Base-by-base conservation (phyloP, 2,329 filamentous ascomycete genomes). In the Clonostachys rosea region DNA sequence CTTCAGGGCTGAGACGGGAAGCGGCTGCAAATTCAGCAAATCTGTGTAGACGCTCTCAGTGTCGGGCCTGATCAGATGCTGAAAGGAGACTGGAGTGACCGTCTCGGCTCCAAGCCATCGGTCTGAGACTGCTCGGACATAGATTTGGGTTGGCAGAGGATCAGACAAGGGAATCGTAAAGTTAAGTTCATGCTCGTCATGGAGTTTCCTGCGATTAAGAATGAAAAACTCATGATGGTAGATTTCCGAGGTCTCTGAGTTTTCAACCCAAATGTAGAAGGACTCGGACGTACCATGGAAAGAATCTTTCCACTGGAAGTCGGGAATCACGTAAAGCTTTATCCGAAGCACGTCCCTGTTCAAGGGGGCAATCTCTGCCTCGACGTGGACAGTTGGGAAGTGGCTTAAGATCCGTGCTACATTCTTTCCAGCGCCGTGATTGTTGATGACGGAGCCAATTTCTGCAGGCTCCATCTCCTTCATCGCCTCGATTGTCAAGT, bases 221-320 rank as follows among this genome's bases (percentile, higher is more conserved):
- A 99, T 94, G 68, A 99, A 97, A 67, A 87, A 96, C 63, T 99
- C 94, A 54, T 97, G 89, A 58, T 99, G 94, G 59, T 96, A 97
- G 39, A 99, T 97, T 65, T 97, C 91, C 0, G 90, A 91, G 0
- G 91, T 96, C 58, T 97, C 94, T 0, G 92, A 96, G 62, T 97
- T 96, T 65, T 99, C 94, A 4, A 99, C 92, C 95, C 94, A 99
- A 49, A 99, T 87, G 80, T 95, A 99, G 69, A 95, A 99, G 5
- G 92, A 92, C 60, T 99, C 94, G 0, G 92, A 96, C 4, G 85
- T 90, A 16, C 95, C 95, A 60, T 99, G 91, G 49, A 96, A 81
- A 42, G 88, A 84, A 55, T 97, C 92, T 56, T 96, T 95, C 94
- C 94, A 99, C 36, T 76, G 76, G 61, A 99, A 99, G 45, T 97